Evolutionary conservation across 768 basidiomycete species (phyloP).

Genomic region (Coprinopsis marcescibilis): DNA sequence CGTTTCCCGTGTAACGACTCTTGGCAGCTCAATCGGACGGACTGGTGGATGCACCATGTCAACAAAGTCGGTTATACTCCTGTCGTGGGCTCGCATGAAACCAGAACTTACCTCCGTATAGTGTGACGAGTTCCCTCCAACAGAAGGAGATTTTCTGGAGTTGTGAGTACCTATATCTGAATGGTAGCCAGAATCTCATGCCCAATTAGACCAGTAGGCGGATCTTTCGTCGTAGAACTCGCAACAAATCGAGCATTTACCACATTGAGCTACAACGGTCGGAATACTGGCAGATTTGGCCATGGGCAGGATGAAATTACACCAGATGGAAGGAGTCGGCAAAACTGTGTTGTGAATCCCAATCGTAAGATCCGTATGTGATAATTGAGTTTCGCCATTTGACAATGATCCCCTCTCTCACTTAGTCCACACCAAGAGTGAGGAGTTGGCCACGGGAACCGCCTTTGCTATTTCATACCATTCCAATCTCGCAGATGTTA

Average conservation of each 20-base stretch:
- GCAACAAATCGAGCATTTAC: slow-evolving; percentile 39
- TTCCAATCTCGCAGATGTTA: slow-evolving; percentile 34
- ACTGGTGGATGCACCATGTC: slow-evolving; percentile 41
- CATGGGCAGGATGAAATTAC: slow-evolving; percentile 30
- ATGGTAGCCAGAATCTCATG: background rate
- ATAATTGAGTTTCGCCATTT: background rate
- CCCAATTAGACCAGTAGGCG: slow-evolving; percentile 31
- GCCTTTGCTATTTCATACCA: slow-evolving; percentile 41
- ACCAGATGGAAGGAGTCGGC: slow-evolving; percentile 19
- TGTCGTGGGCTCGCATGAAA: background rate
- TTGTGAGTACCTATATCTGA: slow-evolving; percentile 23
- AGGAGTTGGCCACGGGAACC: slow-evolving; percentile 41
- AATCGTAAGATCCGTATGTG: slow-evolving; percentile 26
- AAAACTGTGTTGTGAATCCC: slow-evolving; percentile 28
- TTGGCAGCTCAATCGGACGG: slow-evolving; percentile 24
- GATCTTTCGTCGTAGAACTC: slow-evolving; percentile 36
- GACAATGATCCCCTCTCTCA: background rate
- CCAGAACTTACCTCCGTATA: slow-evolving; percentile 12
- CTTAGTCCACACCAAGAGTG: slow-evolving; percentile 40
- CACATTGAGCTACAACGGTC: slow-evolving; percentile 29
- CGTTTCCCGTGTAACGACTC: background rate
- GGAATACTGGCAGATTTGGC: slow-evolving; percentile 19
- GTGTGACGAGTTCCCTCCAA: slow-evolving; percentile 44
- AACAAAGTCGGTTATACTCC: slow-evolving; percentile 13
- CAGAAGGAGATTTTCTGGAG: slow-evolving; percentile 36